Evolutionary conservation across 2,329 filamentous ascomycete genomes (phyloP).

Genomic region (Allantophomopsis lycopodina): DNA sequence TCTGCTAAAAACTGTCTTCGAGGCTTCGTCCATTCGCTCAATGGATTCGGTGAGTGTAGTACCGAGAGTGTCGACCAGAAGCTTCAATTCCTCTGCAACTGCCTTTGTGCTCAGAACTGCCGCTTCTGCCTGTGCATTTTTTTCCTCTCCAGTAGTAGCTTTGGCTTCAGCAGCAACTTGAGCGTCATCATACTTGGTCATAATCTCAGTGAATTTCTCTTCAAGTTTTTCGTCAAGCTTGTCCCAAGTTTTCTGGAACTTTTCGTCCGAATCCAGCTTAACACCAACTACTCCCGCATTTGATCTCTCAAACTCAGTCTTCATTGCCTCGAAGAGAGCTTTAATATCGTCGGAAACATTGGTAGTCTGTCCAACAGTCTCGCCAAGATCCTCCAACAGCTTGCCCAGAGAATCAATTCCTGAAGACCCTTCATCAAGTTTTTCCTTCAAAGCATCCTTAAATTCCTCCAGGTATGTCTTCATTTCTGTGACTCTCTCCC

Average conservation of each 20-base stretch:
- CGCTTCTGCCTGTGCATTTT: conserved; percentile 58
- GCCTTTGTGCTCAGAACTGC: conserved; percentile 63
- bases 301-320: conserved; percentile 76
- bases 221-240: conserved; percentile 41
- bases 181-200: conserved; percentile 80
- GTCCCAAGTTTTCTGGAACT: conserved; percentile 46
- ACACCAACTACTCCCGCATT: conserved; percentile 66
- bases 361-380: conserved; percentile 44
- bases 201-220: conserved; percentile 59
- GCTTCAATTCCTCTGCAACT: conserved; percentile 75
- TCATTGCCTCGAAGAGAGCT: conserved; percentile 62
- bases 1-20: conserved; percentile 70
- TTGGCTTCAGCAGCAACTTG: conserved; percentile 63
- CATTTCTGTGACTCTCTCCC: conserved; percentile 67
- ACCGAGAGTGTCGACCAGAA: conserved; percentile 75
- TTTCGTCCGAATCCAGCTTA: conserved; percentile 75
- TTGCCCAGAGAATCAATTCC: conserved; percentile 63
- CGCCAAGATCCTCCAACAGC: conserved; percentile 51
- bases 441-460: conserved; percentile 61
- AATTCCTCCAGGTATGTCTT: conserved; percentile 67
- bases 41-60: conserved; percentile 68
- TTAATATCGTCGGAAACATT: conserved; percentile 49
- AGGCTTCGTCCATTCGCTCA: conserved; percentile 78
- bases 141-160: conserved; percentile 58
- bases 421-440: conserved; percentile 61